These are phyloP conservation scores for Neofusicoccum parvum DNA, from an alignment of 2,329 filamentous ascomycete genomes.

Conservation along the genomic window DNA sequence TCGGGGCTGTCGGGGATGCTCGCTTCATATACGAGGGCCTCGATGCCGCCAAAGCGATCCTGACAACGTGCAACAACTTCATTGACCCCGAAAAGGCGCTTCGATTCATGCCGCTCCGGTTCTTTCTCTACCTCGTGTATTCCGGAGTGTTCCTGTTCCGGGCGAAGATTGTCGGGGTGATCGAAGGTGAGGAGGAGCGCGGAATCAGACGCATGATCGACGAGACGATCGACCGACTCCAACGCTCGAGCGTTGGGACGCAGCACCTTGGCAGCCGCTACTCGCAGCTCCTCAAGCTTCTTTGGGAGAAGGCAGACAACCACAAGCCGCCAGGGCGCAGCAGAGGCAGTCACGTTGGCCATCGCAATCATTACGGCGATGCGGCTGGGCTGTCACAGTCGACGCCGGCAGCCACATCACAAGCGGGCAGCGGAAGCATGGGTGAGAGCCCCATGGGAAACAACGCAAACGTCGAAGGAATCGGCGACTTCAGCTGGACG, in stretches of 20 bases:
- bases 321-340: slow-evolving; percentile 12
- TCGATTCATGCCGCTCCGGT: slow-evolving; percentile 52
- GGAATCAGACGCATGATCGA: slow-evolving; percentile 50
- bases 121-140: slow-evolving; percentile 54
- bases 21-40: slow-evolving; percentile 55
- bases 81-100: slow-evolving; percentile 50
- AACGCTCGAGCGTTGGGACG: slow-evolving; percentile 46
- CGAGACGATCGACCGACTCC: slow-evolving; percentile 47
- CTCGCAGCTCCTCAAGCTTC: slow-evolving; percentile 47
- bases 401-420: slow-evolving; percentile 26
- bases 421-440: slow-evolving; percentile 23
- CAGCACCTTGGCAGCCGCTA: slow-evolving; percentile 52
- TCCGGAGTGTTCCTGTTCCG: slow-evolving; percentile 53
- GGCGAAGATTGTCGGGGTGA: slow-evolving; percentile 50
- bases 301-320: slow-evolving; percentile 49
- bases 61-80: slow-evolving; percentile 54
- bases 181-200: slow-evolving; percentile 50
- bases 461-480: slow-evolving; percentile 45
- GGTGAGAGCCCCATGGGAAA: slow-evolving; percentile 16
- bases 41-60: slow-evolving; percentile 52
- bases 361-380: slow-evolving; percentile 24
- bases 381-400: slow-evolving; percentile 30
- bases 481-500: slow-evolving; percentile 55
- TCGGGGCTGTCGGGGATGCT: slow-evolving; percentile 51
- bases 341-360: slow-evolving; percentile 9